Evolutionary conservation across 2,329 filamentous ascomycete genomes (phyloP), one percentile per base, ranked within the genome.

Genomic region (Cordyceps farinosa): DNA sequence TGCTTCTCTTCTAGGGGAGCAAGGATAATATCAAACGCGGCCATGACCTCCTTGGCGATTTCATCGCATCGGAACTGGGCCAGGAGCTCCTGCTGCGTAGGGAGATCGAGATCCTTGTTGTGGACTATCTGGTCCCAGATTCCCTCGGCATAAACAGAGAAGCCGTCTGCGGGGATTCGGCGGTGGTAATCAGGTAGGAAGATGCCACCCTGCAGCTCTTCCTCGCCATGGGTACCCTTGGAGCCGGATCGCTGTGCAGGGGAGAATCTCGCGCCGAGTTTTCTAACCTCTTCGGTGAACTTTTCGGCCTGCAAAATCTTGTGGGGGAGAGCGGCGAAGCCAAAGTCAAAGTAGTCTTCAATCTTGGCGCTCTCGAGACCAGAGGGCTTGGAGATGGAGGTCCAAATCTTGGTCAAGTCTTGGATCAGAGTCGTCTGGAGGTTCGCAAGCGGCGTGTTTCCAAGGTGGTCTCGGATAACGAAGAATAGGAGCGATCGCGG

Each of bases 111-210:
- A 72, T 99, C 95, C 77, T 99, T 99, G 83, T 99, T 99, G 80
- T 94, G 90, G 70, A 97, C 93, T 73, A 99, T 99, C 77, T 98
- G 94, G 71, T 98, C 93, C 95, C 95, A 99, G 51, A 99, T 87
- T 47, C 93, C 92, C 73, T 95, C 88, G 0, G 95, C 93, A 70
- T 99, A 99, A 65, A 92, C 84, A 0, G 94, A 91, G 73, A 98
- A 95, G n/a, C 95, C 95, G 75, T 99, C 95, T 10, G 95, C 95
- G 11, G 95, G 95, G 67, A 99, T 99, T 63, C 95, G 85, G 65
- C 95, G 86, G 78, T 99, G 95, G 74, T 99, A 99, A 70, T 97
- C 93, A 29, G 95, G 89, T 50, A 98, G 79, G 73, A 99, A 95
- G 5, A 99, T 85, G 5, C 90, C 90, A 15, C 90, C 91, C 54